Evolutionary conservation across 768 basidiomycete genomes (phyloP), one percentile per base, ranked within the genome.

Genomic region (Pulveroboletus frians): DNA sequence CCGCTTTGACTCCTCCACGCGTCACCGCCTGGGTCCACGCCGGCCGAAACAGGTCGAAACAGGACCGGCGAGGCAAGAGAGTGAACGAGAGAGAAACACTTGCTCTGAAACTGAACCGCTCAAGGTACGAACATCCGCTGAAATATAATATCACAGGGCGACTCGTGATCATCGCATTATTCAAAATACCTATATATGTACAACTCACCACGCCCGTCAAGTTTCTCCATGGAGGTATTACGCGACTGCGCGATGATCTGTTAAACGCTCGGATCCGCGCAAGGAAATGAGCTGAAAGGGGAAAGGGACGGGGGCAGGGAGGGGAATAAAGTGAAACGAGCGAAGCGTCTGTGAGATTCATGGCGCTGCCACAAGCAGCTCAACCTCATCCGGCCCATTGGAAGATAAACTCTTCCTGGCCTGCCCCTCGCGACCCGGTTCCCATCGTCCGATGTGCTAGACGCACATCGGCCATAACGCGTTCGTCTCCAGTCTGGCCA

Each of bases 141-240:
- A 31, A 32, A 29, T 32, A 30, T 23, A 17, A 15, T 11, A 31
- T 31, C 31, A 14, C 23, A 39, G 8, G 9, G 20, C 29, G 7
- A 39, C 34, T 3, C 18, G 40, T 44, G 54, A 44, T 26, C 23
- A 26, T 26, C 49, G 40, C 31, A 37, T 46, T 38, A 40, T 14
- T 49, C 30, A 43, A 5, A 5, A 20, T 7, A 3, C 21, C 43
- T 9, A 34, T 31, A 7, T 23, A 44, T 14, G 32, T 17, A 23
- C 7, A 23, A 11, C 13, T 23, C n/a, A 55, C 41, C 44, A 36
- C 26, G 11, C 40, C 18, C 23, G 36, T 36, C 29, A 23, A 9
- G n/a, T 48, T 31, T 39, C 60, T 43, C 46, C 50, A 47, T 51
- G 51, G 47, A 47, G 48, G 42, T 46, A 42, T 18, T 29, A 50